Evolutionary conservation across 257 asterid genomes (phyloP).

Genomic region (Orobanche coerulescens): DNA sequence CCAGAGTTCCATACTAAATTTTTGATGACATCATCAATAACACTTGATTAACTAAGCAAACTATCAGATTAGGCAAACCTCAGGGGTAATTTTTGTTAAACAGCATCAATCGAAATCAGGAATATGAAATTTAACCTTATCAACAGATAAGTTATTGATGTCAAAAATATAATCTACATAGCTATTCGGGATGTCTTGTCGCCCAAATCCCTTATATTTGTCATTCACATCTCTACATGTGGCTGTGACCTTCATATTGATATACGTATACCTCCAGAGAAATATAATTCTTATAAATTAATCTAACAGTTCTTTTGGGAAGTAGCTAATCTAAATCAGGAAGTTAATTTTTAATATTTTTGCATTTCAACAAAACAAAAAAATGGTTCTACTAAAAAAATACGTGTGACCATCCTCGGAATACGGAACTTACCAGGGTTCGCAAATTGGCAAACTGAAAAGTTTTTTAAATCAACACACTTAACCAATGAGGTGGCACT

Average conservation of each 20-base stretch:
- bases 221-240: constrained; percentile 1
- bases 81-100: too few species aligned
- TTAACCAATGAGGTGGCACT: constrained; percentile 58
- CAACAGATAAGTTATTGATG: too few species aligned
- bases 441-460: constrained; percentile 91
- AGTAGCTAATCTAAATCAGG: not conserved
- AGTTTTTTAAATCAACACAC: constrained; percentile 73
- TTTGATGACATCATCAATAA: too few species aligned
- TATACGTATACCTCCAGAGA: not conserved
- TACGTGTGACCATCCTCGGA: not conserved
- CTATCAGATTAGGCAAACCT: too few species aligned
- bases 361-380: not conserved
- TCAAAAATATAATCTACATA: too few species aligned
- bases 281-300: not conserved
- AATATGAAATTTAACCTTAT: too few species aligned
- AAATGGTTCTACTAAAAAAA: not conserved
- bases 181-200: too few species aligned
- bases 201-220: not conserved
- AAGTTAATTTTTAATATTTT: not conserved
- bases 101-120: too few species aligned
- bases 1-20: too few species aligned
- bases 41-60: too few species aligned
- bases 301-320: not conserved
- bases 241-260: not conserved
- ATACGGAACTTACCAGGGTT: constrained; percentile 65